Percentiles rank a stretch among this genome's conserved stretches.
These are phyloP conservation scores for Cucumis melo DNA, from an alignment of 306 rosid genomes.

Conservation along the genomic window DNA sequence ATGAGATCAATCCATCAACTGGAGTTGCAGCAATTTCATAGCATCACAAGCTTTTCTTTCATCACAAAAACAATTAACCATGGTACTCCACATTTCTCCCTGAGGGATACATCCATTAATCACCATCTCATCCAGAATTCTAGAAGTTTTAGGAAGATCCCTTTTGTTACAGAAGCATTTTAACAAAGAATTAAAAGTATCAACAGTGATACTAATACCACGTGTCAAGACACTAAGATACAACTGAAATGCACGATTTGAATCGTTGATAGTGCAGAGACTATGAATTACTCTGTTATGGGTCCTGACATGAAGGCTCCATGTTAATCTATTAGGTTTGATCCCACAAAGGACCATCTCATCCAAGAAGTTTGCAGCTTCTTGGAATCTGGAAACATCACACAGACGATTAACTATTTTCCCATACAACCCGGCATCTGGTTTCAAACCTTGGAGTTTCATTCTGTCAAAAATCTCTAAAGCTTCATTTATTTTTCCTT, in stretches of 20 bases:
- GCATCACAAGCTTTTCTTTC: slow-evolving; percentile 53
- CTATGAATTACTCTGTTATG: slow-evolving; percentile 69
- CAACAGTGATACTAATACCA: slow-evolving; percentile 41
- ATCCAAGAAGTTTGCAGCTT: slow-evolving; percentile 85
- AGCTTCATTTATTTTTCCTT: slow-evolving; percentile 58
- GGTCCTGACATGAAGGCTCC: slow-evolving; percentile 63
- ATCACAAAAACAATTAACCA: slow-evolving; percentile 53
- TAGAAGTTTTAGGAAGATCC: slow-evolving; percentile 52
- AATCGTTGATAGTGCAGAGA: slow-evolving; percentile 32
- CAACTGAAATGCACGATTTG: slow-evolving; percentile 54
- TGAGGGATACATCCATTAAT: slow-evolving; percentile 60
- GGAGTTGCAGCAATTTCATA: slow-evolving; percentile 37
- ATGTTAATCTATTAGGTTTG: slow-evolving; percentile 51
- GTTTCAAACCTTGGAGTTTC: slow-evolving; percentile 84
- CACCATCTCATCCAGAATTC: slow-evolving; percentile 70
- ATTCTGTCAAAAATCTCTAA: slow-evolving; percentile 77
- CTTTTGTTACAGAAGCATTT: slow-evolving; percentile 48
- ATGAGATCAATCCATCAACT: slow-evolving; percentile 23
- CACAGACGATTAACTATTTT: slow-evolving; percentile 57
- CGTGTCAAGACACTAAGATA: slow-evolving; percentile 71
- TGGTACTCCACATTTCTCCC: slow-evolving; percentile 48
- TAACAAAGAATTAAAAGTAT: slow-evolving; percentile 39
- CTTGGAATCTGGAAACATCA: slow-evolving; percentile 36
- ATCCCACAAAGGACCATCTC: slow-evolving; percentile 71
- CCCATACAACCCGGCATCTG: slow-evolving; percentile 72